Evolutionary conservation across 1,284 basidiomycete genomes (phyloP), one percentile per base, ranked within the genome.

Genomic region (Pascua sp.): DNA sequence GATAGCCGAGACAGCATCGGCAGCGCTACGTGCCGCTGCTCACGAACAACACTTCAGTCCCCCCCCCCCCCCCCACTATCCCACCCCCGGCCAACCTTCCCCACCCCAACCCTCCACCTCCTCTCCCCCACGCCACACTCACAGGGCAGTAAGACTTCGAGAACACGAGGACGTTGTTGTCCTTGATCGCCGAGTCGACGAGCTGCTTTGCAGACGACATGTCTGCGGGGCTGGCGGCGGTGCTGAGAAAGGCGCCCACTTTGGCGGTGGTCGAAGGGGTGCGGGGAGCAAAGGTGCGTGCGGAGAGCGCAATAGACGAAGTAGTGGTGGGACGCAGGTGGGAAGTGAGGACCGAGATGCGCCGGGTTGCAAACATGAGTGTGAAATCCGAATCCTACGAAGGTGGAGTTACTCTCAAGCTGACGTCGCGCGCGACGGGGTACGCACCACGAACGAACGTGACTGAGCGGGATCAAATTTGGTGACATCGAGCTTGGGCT

Each of bases 131-230:
- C 32, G 45, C 3, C 8, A 8, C 18, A 72, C 76, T 66, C 58
- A 78, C 76, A 49, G 74, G 73, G 62, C 76, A 78, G 65, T 72
- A 77, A 38, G 67, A 62, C 67, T 78, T 78, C 61, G 68, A 68
- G 61, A 75, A 77, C 39, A 78, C 68, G 47, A 74, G 67, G 50
- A 76, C 71, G 57, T 72, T 65, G 68, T 78, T 70, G 49, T 72
- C 68, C 55, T 68, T 66, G 65, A 78, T 75, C 38, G 69, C 67
- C 57, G 63, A 53, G 58, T 77, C 73, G 59, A 78, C 75, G 38
- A 74, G 59, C 41, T 66, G 48, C 64, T 77, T 76, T 49, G 64
- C 61, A 44, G 67, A 50, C 41, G 56, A 59, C 67, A 70, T 73
- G 49, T 55, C 63, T 50, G 63, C 60, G 11, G 71, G 65, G n/a